Evolutionary conservation across 306 rosid species (phyloP).

Genomic region (Begonia loranthoides): DNA sequence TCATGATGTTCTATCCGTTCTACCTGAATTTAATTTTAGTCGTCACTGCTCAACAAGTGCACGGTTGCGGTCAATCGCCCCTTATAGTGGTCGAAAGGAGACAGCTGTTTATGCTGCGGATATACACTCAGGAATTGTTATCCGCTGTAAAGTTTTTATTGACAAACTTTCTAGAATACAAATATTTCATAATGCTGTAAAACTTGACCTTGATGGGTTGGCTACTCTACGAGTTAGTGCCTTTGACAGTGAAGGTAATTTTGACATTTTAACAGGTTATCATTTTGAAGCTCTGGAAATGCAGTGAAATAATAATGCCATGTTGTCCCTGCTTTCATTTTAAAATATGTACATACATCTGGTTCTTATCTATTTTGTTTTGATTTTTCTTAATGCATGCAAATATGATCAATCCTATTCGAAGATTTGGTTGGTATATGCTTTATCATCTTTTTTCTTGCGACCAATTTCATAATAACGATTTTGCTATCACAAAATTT

Average conservation of each 20-base stretch:
- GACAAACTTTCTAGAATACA: slow-evolving; percentile 74
- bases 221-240: slow-evolving; percentile 81
- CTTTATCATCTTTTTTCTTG: too few relatives aligned
- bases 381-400: too few relatives aligned
- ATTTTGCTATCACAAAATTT: too few relatives aligned
- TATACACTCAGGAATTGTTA: slow-evolving; percentile 48
- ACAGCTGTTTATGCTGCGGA: slow-evolving; percentile 92
- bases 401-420: too few relatives aligned
- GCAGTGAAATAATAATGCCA: too few relatives aligned
- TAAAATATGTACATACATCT: too few relatives aligned
- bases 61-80: slow-evolving; percentile 58
- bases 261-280: neutral
- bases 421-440: too few relatives aligned
- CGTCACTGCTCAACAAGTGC: slow-evolving; percentile 86
- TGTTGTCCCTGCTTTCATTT: too few relatives aligned
- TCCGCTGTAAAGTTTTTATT: slow-evolving; percentile 87
- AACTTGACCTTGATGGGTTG: slow-evolving; percentile 95
- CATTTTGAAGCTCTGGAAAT: too few relatives aligned
- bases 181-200: slow-evolving; percentile 77
- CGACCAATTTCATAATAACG: too few relatives aligned
- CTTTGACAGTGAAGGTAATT: slow-evolving; percentile 73
- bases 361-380: too few relatives aligned
- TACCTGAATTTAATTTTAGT: slow-evolving; percentile 73
- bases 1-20: slow-evolving; percentile 69
- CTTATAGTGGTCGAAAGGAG: slow-evolving; percentile 85